Base-by-base conservation (phyloP, 805 yeast genomes). In the Blastobotrys chiropterorum region DNA sequence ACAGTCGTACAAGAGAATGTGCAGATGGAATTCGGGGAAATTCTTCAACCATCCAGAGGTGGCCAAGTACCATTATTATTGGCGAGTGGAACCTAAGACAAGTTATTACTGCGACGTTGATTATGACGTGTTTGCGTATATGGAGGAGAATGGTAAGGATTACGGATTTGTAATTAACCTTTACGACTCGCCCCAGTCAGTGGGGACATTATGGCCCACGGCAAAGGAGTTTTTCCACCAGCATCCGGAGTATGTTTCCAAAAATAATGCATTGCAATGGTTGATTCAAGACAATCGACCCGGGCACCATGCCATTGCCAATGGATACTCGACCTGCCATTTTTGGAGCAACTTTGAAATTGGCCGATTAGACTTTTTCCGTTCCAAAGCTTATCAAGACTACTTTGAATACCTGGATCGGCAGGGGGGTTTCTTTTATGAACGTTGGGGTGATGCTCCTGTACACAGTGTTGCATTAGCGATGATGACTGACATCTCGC, bases 381-480 rank as follows among this genome's bases (percentile, higher is more conserved):
- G 77, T 40, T 79, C 85, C 21, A 75, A 78, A 2, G 64, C 73
- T 13, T 92, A 90, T 67, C 74, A 79, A 48, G 72, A 73, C 15
- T 90, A 83, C 65, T 87, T 87, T 66, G 68, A 81, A 38, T 79
- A 74, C 60, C 67, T 92, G 46, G 97, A 92, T 52, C 49, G 68
- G 2, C 72, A 81, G 2, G 88, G 90, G 11, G 97, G 98, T 0
- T 90, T 92, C 63, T 90, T 82, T 74, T 76, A 79, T 51, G 96
- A 92, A 66, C 72, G 98, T 62, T 92, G 97, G 97, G 97, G 98
- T 1, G 98, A 92, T 73, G 97, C 97, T 0, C 96, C 97, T 0
- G 83, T 92, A 2, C 97, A 90, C 66, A 82, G 96, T 0, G 67
- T 92, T 19, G 98, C 94, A 0, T 78, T 85, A 3, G 90, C 88